Base-by-base conservation (phyloP, 176 grass and related monocot species). In the Juncus inflexus region DNA sequence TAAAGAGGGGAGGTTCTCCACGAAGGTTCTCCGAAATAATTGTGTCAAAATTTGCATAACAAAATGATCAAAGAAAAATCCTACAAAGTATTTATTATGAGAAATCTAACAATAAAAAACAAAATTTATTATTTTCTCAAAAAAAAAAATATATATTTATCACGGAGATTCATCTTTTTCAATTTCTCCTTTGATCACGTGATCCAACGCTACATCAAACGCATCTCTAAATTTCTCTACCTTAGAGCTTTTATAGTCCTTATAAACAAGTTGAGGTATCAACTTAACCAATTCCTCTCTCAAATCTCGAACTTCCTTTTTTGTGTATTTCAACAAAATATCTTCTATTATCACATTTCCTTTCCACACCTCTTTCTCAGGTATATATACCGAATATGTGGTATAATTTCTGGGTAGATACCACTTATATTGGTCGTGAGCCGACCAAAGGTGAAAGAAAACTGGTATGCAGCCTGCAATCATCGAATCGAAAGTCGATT, bases 391-490 rank as follows among this genome's bases (percentile, higher is more conserved):
- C 9, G 90, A 94, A 80, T 88, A 94, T 0, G 64, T 75, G 4
- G 72, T 12, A 62, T 88, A 55, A 70, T 77, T 71, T n/a, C 35
- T 77, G 12, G 81, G 85, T 11, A 94, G 58, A 71, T 88, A 73
- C 90, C 90, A 94, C 3, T 55, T 68, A 69, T 94, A 90, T 65
- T 95, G 90, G 37, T 84, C 67, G 64, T 86, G 85, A 52, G 86
- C 90, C 50, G 90, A 76, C 28, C 66, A 69, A 2, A 78, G 86
- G 76, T 95, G 82, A 76, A 95, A 90, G 64, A 95, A 86, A 11
- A 95, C 86, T 45, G 86, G 90, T 56, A 95, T 81, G 70, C 90
- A 95, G 1, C 90, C 86, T 15, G 90, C 90, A 6, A 95, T 37
- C 74, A 95, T 58, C 37, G 90, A 77, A 58, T 86, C 86, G 61